Conservation (phyloP, 2,329 filamentous ascomycete species). For the Amauroascus niger region DNA sequence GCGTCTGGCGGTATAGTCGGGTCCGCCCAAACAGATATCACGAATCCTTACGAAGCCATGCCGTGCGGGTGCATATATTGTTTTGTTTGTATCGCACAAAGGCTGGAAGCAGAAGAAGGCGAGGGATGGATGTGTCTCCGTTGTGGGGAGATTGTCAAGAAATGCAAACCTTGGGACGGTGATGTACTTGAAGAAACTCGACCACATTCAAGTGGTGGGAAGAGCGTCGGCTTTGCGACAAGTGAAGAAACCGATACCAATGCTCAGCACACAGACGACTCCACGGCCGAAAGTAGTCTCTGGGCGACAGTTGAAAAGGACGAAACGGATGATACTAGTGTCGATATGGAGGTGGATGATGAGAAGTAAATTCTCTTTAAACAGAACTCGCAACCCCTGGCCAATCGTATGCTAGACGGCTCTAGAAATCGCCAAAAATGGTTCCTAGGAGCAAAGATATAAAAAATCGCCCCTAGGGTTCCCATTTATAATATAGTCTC, state of each 20-base stretch:
- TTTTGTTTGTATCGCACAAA: constrained; percentile 86
- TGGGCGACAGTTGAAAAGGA: constrained; percentile 32
- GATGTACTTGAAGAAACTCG: constrained; percentile 56
- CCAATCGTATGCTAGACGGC: too few species aligned
- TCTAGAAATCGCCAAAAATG: too few species aligned
- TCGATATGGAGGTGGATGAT: not conserved
- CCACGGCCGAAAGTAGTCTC: constrained; percentile 26
- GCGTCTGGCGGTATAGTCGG: constrained; percentile 70
- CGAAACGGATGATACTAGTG: constrained; percentile 17
- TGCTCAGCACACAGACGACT: constrained; percentile 15
- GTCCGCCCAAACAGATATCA: constrained; percentile 83
- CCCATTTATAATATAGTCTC: too few species aligned
- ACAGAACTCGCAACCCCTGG: not conserved
- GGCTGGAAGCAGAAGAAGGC: constrained; percentile 83
- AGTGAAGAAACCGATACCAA: constrained; percentile 17
- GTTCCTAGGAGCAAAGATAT: too few species aligned
- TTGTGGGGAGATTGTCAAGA: constrained; percentile 72
- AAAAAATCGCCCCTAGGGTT: too few species aligned
- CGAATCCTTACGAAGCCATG: constrained; percentile 87
- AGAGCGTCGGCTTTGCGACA: constrained; percentile 34
- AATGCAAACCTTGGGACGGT: constrained; percentile 84
- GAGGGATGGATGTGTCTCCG: constrained; percentile 88
- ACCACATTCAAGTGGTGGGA: constrained; percentile 27
- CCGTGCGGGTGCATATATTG: constrained; percentile 91
- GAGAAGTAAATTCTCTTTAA: not conserved